phyloP scores from a whole-genome alignment of 2,329 filamentous ascomycete species.

The Colletotrichum scovillei region DNA sequence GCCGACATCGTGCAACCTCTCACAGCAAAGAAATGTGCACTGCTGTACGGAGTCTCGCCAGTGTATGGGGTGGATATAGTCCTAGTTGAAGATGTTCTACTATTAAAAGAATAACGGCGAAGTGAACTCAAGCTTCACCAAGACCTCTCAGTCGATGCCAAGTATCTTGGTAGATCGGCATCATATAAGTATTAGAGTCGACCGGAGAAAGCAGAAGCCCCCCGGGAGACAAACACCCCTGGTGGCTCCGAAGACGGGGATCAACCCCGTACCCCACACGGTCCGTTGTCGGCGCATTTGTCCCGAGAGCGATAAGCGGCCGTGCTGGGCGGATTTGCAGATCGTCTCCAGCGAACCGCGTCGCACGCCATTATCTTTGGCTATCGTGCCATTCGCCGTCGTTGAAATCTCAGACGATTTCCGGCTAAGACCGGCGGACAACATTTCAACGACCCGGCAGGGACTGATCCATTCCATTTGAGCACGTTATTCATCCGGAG shows the following conservation, averaged over 20 bases:
- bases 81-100: too few relatives aligned
- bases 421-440: conserved; percentile 20
- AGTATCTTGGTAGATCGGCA: not conserved
- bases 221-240: not conserved
- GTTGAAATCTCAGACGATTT: not conserved
- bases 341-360: conserved; percentile 5
- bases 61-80: too few relatives aligned
- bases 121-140: not conserved
- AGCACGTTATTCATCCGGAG: not conserved
- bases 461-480: not conserved
- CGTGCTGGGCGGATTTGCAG: not conserved
- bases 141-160: not conserved
- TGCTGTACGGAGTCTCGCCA: too few relatives aligned
- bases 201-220: not conserved
- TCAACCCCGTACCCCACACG: conserved; percentile 22
- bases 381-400: conserved; percentile 9
- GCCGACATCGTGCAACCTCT: not conserved
- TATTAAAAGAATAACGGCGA: too few relatives aligned
- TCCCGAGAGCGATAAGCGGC: conserved; percentile 23
- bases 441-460: not conserved
- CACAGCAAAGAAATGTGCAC: not conserved
- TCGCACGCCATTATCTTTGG: conserved; percentile 22
- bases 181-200: not conserved
- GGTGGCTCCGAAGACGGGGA: conserved; percentile 12
- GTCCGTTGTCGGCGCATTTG: conserved; percentile 19